These are phyloP conservation scores for Lichtheimia hyalospora DNA, from an alignment of 371 early-diverging fungal species.

Conservation along the genomic window DNA sequence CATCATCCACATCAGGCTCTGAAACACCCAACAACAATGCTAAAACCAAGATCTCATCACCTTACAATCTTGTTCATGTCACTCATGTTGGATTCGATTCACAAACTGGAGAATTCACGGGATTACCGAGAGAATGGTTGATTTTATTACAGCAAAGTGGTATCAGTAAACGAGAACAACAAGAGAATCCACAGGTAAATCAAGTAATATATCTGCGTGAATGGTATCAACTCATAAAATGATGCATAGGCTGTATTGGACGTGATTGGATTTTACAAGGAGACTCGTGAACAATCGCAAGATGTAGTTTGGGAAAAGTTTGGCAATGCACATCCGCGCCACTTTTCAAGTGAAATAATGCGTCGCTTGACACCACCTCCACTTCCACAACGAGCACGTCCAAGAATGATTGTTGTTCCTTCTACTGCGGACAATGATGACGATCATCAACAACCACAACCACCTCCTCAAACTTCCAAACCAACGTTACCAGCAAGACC, in stretches of 20 bases:
- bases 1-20: neutral
- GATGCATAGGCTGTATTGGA: conserved; percentile 80
- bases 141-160: conserved; percentile 87
- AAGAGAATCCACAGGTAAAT: conserved; percentile 88
- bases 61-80: conserved; percentile 95
- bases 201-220: no score
- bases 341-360: conserved; percentile 12
- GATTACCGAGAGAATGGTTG: conserved; percentile 94
- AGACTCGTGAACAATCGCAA: conserved; percentile 58
- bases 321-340: conserved; percentile 52
- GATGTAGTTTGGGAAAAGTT: conserved; percentile 90
- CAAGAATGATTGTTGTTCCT: conserved; percentile 17
- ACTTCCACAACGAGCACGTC: conserved; percentile 19
- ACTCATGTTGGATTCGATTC: conserved; percentile 93
- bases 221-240: conserved; percentile 15
- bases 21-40: conserved; percentile 1
- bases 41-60: conserved; percentile 63
- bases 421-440: neutral
- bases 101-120: conserved; percentile 91
- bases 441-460: neutral
- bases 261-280: conserved; percentile 91
- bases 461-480: neutral
- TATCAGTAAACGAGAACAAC: conserved; percentile 92
- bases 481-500: conserved; percentile 22
- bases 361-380: conserved; percentile 20